phyloP scores from a whole-genome alignment of 2,329 filamentous ascomycete genomes.

The Cladosporium sp. region DNA sequence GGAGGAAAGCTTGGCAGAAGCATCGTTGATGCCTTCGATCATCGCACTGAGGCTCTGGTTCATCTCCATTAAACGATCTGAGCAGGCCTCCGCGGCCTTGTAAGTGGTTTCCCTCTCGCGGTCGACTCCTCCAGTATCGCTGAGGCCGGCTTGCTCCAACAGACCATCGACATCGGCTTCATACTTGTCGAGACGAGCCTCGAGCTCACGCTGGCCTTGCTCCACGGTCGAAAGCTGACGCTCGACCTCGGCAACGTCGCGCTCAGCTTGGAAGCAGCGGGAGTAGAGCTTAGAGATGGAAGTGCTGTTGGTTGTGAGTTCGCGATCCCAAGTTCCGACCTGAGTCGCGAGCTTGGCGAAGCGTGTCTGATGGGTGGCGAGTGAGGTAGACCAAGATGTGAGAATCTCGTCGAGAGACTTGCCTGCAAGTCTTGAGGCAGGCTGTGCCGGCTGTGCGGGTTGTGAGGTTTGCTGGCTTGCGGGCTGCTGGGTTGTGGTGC shows the following conservation, averaged over 20 bases:
- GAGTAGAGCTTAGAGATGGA: constrained; percentile 94
- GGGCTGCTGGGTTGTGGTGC: constrained; percentile 18
- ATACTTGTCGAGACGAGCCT: constrained; percentile 85
- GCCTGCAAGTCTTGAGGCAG: constrained; percentile 87
- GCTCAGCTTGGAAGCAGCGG: constrained; percentile 89
- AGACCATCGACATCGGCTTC: constrained; percentile 89
- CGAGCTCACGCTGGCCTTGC: constrained; percentile 87
- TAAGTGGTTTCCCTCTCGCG: constrained; percentile 92
- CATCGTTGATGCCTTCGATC: constrained; percentile 97
- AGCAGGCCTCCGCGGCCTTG: constrained; percentile 90
- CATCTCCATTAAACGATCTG: constrained; percentile 89
- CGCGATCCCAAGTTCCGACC: constrained; percentile 86
- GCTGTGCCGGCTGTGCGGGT: constrained; percentile 45
- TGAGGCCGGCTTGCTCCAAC: constrained; percentile 70
- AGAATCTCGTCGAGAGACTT: constrained; percentile 99
- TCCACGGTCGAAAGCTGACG: constrained; percentile 87
- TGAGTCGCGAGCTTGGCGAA: constrained; percentile 89
- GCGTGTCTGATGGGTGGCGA: constrained; percentile 94
- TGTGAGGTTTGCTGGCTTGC: constrained; percentile 12
- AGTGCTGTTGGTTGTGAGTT: constrained; percentile 89
- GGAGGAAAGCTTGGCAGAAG: constrained; percentile 73
- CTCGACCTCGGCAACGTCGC: constrained; percentile 90
- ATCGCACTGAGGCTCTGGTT: constrained; percentile 89
- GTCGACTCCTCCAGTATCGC: constrained; percentile 70
- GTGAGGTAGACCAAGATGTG: constrained; percentile 90